These are phyloP conservation scores for Pulchroboletus neoregius DNA, from an alignment of 1,284 basidiomycete genomes.

Conservation along the genomic window DNA sequence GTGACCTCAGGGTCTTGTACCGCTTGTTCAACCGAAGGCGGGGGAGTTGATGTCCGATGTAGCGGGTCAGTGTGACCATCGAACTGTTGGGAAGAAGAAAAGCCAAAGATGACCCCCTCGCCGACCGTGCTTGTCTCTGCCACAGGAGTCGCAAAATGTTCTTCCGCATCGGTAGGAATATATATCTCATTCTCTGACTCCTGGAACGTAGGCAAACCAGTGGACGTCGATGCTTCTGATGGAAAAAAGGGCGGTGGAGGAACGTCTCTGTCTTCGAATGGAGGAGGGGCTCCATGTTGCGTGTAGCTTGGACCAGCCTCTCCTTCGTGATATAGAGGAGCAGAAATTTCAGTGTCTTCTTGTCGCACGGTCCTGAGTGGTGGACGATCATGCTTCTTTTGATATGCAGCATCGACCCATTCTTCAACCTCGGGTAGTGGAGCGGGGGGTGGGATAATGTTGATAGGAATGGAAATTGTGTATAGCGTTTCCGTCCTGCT, in stretches of 20 bases:
- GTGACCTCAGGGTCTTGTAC: slow-evolving; percentile 63
- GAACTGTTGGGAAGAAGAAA: slow-evolving; percentile 63
- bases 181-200: slow-evolving; percentile 73
- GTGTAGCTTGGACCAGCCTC: slow-evolving; percentile 70
- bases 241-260: slow-evolving; percentile 72
- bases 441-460: slow-evolving; percentile 66
- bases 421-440: slow-evolving; percentile 70
- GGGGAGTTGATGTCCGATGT: slow-evolving; percentile 56
- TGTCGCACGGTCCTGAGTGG: slow-evolving; percentile 63
- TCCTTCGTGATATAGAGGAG: slow-evolving; percentile 60
- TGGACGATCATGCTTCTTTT: slow-evolving; percentile 79
- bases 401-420: slow-evolving; percentile 67
- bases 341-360: slow-evolving; percentile 58
- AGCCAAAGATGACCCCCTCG: slow-evolving; percentile 72
- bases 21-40: slow-evolving; percentile 69
- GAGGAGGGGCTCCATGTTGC: slow-evolving; percentile 62
- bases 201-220: slow-evolving; percentile 65
- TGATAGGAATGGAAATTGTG: slow-evolving; percentile 60
- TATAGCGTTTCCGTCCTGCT: slow-evolving; percentile 61
- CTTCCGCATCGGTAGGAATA: slow-evolving; percentile 48
- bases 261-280: slow-evolving; percentile 74
- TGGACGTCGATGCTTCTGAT: slow-evolving; percentile 58
- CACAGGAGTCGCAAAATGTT: slow-evolving; percentile 36
- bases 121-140: slow-evolving; percentile 47
- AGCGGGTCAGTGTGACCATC: slow-evolving; percentile 71